Conservation (phyloP, 495 filamentous ascomycete species). For the Xylaria acuta region DNA sequence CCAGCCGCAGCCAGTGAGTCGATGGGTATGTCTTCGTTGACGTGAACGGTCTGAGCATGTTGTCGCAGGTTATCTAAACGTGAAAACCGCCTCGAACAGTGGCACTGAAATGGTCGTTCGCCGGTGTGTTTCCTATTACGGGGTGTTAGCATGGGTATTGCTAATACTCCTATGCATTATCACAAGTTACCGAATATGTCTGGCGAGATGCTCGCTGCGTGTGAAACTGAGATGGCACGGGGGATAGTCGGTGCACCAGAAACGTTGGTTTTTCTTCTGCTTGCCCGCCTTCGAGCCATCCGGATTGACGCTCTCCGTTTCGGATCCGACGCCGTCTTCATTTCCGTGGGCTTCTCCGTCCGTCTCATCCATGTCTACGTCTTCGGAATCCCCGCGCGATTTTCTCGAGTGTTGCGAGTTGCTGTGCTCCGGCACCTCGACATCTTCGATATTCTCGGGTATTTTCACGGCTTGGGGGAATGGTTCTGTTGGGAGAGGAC, state of each 20-base stretch:
- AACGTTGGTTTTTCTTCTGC: conserved; percentile 96
- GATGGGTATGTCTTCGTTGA: conserved; percentile 94
- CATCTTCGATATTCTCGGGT: conserved; percentile 50
- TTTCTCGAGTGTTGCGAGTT: conserved; percentile 68
- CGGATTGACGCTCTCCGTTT: conserved; percentile 73
- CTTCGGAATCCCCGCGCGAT: conserved; percentile 69
- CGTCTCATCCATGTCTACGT: conserved; percentile 78
- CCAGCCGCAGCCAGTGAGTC: conserved; percentile 94
- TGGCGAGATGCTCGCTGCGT: conserved; percentile 91
- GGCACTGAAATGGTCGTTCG: conserved; percentile 96
- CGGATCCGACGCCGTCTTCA: conserved; percentile 73
- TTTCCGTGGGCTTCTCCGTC: conserved; percentile 57
- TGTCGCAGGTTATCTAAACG: conserved; percentile 94
- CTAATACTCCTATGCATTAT: not conserved
- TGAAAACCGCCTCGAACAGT: conserved; percentile 95
- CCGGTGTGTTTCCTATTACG: conserved; percentile 88
- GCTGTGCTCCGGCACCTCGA: conserved; percentile 52
- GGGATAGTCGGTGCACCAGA: conserved; percentile 97
- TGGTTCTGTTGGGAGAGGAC: conserved; percentile 64
- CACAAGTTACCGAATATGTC: conserved; percentile 78
- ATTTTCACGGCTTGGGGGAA: conserved; percentile 60
- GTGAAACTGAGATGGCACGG: conserved; percentile 96
- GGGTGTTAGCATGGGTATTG: conserved; percentile 36
- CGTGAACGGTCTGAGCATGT: conserved; percentile 96
- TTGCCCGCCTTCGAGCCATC: conserved; percentile 73